Evolutionary conservation across 2,329 filamentous ascomycete species (phyloP), one percentile per base, ranked within the genome.

Genomic region (Fusarium mangiferae): DNA sequence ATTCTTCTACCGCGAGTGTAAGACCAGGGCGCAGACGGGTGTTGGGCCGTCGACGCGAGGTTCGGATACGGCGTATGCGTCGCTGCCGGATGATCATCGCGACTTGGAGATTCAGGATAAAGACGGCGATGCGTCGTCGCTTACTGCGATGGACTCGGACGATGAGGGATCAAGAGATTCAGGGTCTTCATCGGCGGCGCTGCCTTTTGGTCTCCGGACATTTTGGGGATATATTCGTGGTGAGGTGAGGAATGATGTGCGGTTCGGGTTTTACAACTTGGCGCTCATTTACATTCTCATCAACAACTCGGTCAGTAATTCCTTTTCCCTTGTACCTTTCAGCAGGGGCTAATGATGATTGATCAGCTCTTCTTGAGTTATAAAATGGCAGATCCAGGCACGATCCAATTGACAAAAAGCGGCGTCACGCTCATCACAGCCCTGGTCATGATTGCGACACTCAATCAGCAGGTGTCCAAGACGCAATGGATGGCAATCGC

Each of bases 251-350:
- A 15, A 26, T 12, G 55, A 58, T n/a, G 55, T 58, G n/a, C 15
- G 55, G 2, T 48, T 58, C 4, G 55, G 55, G 2, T 58, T 58
- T 20, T 48, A 58, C 7, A 58, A 58, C n/a, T 7, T 58, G 14
- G 39, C 55, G 10, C 55, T 58, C 18, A 33, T 58, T n/a, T 58
- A 58, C 20, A 58, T 58, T n/a, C 55, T 58, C 7, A 58, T 58
- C 11, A 58, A 58, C 4, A 58, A 58, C 10, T 58, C 55, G 30
- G 55, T 58, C 0, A 45, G 54, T 26, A 9, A 2, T 3, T 18
- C 2, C 3, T 26, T 5, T 14, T 7, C 2, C 1, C 12, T 6
- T 28, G 0, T 5, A 11, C 0, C 3, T 22, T 22, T 1, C 0
- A 4, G 20, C 12, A 22, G n/a, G 10, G 5, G 4, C 30, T 56